Conservation (phyloP, 805 yeast species). For the Spathaspora passalidarum region DNA sequence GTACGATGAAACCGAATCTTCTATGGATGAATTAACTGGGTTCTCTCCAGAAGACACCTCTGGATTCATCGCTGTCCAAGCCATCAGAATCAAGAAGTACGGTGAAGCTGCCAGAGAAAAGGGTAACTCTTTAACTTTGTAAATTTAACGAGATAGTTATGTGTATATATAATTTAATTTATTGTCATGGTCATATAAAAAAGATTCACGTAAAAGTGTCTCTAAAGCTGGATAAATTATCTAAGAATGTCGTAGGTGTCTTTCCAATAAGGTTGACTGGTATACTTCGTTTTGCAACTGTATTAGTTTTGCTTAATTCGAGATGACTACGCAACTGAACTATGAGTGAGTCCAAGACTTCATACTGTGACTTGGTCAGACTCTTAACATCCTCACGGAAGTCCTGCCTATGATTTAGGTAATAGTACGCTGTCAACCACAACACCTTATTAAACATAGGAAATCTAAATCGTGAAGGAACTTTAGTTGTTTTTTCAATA, state of each 20-base stretch:
- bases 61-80: constrained; percentile 97
- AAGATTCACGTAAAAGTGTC: constrained; percentile 1
- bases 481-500: constrained; percentile 66
- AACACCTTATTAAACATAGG: constrained; percentile 71
- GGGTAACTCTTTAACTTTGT: constrained; percentile 52
- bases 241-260: constrained; percentile 7
- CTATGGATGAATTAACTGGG: constrained; percentile 98
- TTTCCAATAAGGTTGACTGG: constrained; percentile 31
- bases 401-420: constrained; percentile 22
- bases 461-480: constrained; percentile 72
- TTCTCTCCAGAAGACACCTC: constrained; percentile 96
- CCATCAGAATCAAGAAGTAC: constrained; percentile 96
- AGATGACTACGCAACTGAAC: constrained; percentile 28
- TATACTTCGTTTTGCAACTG: constrained; percentile 30
- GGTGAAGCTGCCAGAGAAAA: constrained; percentile 92
- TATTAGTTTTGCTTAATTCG: constrained; percentile 29
- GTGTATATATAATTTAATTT: not conserved
- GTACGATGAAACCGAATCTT: constrained; percentile 96
- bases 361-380: constrained; percentile 6
- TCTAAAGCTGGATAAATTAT: constrained; percentile 6
- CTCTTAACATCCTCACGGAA: constrained; percentile 14
- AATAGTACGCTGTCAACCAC: constrained; percentile 62
- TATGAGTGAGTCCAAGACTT: constrained; percentile 12
- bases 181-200: not conserved
- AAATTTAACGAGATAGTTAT: constrained; percentile 9